These are phyloP conservation scores for Globisporangium viniferum DNA, from an alignment of 352 stramenopile genomes.

Conservation along the genomic window DNA sequence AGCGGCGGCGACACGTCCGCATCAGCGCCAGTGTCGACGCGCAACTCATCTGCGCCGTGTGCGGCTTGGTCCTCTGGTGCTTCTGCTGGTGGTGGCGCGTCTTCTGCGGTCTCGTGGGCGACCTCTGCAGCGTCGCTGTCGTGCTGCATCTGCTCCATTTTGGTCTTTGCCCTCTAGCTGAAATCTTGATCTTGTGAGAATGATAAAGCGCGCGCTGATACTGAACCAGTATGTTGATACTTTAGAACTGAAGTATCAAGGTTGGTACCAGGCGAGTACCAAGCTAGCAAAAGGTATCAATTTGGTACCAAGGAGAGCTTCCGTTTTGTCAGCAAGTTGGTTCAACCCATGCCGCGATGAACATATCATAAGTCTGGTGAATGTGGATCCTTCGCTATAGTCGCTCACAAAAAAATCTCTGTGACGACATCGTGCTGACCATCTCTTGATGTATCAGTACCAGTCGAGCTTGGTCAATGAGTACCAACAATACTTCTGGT, in stretches of 20 bases:
- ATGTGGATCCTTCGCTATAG: no score
- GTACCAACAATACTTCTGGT: no score
- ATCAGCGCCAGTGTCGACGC: neutral
- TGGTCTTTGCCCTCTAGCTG: neutral
- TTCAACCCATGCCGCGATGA: no score
- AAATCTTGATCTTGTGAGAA: neutral
- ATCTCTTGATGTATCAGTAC: no score
- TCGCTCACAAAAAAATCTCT: no score
- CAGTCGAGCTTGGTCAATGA: no score
- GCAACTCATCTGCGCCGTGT: neutral
- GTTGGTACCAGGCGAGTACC: neutral
- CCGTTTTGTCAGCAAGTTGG: neutral
- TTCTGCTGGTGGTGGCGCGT: neutral
- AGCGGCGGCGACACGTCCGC: neutral
- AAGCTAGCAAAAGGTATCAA: neutral
- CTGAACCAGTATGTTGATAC: neutral
- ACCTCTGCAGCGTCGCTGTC: neutral
- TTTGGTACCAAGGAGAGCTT: neutral
- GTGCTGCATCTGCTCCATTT: neutral
- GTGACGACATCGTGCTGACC: no score
- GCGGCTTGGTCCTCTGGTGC: neutral
- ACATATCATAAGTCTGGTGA: no score
- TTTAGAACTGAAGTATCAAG: neutral
- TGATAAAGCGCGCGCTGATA: neutral
- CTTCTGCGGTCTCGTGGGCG: neutral